Percentiles rank a stretch among this genome's conserved stretches.
Conservation (phyloP, 2,329 filamentous ascomycete genomes). For the Fusarium robinianum region DNA sequence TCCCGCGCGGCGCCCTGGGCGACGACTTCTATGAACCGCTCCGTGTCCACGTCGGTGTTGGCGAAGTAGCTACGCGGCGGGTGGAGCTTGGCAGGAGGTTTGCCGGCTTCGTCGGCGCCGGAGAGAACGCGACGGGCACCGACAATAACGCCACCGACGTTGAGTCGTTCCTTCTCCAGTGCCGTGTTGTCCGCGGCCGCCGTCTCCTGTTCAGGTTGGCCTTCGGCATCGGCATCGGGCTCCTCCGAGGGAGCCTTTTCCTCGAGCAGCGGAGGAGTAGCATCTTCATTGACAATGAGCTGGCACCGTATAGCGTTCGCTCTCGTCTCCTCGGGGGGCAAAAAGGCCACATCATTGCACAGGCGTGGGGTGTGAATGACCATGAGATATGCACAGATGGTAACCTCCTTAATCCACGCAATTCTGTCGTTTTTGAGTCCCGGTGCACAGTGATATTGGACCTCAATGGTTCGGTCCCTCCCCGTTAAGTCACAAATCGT, state of each 20-base stretch:
- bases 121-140: conserved; percentile 57
- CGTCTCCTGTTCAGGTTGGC: conserved; percentile 17
- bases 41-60: conserved; percentile 28
- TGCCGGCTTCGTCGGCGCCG: conserved; percentile 51
- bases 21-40: conserved; percentile 49
- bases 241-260: conserved; percentile 41
- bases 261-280: conserved; percentile 47
- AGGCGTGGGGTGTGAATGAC: conserved; percentile 86
- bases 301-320: conserved; percentile 79
- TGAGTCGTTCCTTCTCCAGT: conserved; percentile 47
- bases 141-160: conserved; percentile 58
- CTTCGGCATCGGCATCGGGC: conserved; percentile 26
- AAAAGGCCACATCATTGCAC: conserved; percentile 84
- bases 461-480: conserved; percentile 79
- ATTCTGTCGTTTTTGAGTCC: conserved; percentile 75
- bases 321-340: conserved; percentile 76
- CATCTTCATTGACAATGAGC: conserved; percentile 62
- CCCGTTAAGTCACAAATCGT: conserved; percentile 87
- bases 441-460: conserved; percentile 80
- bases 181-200: conserved; percentile 3
- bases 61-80: conserved; percentile 50
- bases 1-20: conserved; percentile 53
- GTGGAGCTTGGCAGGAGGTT: conserved; percentile 51
- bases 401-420: conserved; percentile 90
- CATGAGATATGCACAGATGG: conserved; percentile 92